Percentiles rank a stretch among this genome's conserved stretches.
These are phyloP conservation scores for Penicillium tannophilum DNA, from an alignment of 495 filamentous ascomycete genomes.

Conservation along the genomic window DNA sequence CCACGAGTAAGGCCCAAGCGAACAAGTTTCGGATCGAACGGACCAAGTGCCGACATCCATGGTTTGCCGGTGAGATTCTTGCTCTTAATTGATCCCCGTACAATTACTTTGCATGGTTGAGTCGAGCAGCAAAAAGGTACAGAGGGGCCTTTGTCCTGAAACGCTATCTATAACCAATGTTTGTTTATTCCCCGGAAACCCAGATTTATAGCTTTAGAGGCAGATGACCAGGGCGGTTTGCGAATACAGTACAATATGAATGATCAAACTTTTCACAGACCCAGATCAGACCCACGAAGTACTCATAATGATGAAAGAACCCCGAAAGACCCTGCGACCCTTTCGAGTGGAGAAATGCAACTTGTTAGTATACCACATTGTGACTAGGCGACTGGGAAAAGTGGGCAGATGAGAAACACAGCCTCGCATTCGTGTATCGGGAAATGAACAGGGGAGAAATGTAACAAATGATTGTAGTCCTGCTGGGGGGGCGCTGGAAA, in stretches of 20 bases:
- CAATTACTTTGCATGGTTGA: not conserved
- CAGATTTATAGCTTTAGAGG: not conserved
- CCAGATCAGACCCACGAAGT: not conserved
- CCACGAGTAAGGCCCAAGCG: not conserved
- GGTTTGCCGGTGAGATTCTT: slow-evolving; percentile 1
- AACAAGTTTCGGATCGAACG: slow-evolving; percentile 12
- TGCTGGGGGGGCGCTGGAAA: not conserved
- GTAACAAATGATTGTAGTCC: not conserved
- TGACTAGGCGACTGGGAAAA: not conserved
- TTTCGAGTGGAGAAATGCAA: slow-evolving; percentile 3
- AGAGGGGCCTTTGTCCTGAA: not conserved
- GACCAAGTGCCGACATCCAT: slow-evolving; percentile 7
- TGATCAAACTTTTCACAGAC: not conserved
- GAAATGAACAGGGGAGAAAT: not conserved
- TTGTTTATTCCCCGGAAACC: not conserved
- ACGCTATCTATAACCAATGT: slow-evolving; percentile 11
- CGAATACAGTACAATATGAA: not conserved
- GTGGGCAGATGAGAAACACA: slow-evolving; percentile 1
- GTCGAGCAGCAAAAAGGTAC: slow-evolving; percentile 7
- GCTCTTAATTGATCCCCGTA: slow-evolving; percentile 11
- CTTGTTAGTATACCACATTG: slow-evolving; percentile 1
- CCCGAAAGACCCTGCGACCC: slow-evolving; percentile 4
- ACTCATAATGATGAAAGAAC: not conserved
- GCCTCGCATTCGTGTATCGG: not conserved
- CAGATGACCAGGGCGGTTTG: not conserved